Conservation (phyloP, 1,284 basidiomycete species). For the Rhodotorula sp. region DNA sequence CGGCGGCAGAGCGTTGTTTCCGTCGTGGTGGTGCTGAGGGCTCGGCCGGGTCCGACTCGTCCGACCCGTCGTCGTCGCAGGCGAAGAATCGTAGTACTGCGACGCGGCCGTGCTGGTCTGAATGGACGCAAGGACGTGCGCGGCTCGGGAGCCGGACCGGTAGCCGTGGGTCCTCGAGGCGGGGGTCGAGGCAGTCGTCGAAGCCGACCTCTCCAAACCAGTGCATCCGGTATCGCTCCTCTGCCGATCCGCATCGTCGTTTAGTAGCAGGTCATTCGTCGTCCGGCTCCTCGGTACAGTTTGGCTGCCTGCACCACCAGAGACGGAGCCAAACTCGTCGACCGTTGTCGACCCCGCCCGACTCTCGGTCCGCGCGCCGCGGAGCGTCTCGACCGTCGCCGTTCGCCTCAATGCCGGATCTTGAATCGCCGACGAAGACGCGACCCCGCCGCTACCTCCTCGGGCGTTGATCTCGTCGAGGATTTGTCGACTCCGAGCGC, state of each 20-base stretch:
- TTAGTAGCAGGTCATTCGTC: slow-evolving; percentile 7
- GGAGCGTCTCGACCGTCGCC: background rate
- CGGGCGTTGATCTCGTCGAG: slow-evolving; percentile 31
- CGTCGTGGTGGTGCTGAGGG: too few relatives aligned
- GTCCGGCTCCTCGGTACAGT: slow-evolving; percentile 15
- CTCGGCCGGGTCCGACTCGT: slow-evolving; percentile 10
- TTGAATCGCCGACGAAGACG: background rate
- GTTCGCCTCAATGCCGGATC: background rate
- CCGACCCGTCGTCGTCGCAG: background rate
- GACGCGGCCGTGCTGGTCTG: background rate
- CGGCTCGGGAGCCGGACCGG: background rate
- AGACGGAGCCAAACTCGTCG: background rate
- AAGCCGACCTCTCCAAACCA: background rate
- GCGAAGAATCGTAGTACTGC: background rate
- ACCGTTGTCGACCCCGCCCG: background rate
- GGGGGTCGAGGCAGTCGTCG: background rate
- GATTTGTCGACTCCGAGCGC: slow-evolving; percentile 26
- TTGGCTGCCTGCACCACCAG: background rate
- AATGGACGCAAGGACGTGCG: background rate
- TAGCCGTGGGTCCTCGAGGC: slow-evolving; percentile 2
- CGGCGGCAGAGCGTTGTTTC: too few relatives aligned
- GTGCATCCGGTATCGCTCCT: background rate
- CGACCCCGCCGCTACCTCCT: slow-evolving; percentile 8
- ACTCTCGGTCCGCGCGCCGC: background rate
- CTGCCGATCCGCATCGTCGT: background rate